A percentile compares a stretch with the other conserved stretches of the same genome.
These are phyloP conservation scores for Cyclotella cryptica DNA, from an alignment of 108 stramenopile genomes.

Conservation along the genomic window DNA sequence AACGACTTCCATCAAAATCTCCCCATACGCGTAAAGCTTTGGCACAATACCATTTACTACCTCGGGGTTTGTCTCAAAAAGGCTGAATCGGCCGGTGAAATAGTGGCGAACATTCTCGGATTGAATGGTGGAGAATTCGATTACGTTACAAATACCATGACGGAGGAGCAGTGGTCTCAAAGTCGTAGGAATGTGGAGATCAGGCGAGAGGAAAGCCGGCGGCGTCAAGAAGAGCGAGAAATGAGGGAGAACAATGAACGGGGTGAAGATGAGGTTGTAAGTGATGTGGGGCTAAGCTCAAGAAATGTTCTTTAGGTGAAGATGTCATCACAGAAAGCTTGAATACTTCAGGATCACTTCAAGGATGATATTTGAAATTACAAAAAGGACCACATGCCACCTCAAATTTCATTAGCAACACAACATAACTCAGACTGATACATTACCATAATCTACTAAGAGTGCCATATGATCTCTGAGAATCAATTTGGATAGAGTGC, in stretches of 20 bases:
- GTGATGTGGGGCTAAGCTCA: constrained; percentile 21
- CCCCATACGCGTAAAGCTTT: constrained; percentile 50
- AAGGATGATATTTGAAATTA: no score
- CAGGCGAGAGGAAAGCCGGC: constrained; percentile 22
- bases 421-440: no score
- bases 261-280: constrained; percentile 30
- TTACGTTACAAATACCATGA: constrained; percentile 64
- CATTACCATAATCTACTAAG: no score
- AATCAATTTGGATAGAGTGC: no score
- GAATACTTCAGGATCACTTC: no score
- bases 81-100: constrained; percentile 53
- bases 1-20: constrained; percentile 49
- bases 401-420: no score
- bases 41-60: constrained; percentile 59
- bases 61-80: constrained; percentile 28
- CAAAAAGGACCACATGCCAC: no score
- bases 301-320: constrained; percentile 13
- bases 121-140: constrained; percentile 54
- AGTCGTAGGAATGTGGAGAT: constrained; percentile 34
- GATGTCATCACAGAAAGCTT: background rate
- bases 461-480: no score
- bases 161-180: constrained; percentile 52
- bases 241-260: constrained; percentile 20
- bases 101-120: constrained; percentile 53
- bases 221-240: constrained; percentile 10